Percentiles rank a stretch among this genome's conserved stretches.
Conservation (phyloP, 345 rosid species). For the Nephelium lappaceum region DNA sequence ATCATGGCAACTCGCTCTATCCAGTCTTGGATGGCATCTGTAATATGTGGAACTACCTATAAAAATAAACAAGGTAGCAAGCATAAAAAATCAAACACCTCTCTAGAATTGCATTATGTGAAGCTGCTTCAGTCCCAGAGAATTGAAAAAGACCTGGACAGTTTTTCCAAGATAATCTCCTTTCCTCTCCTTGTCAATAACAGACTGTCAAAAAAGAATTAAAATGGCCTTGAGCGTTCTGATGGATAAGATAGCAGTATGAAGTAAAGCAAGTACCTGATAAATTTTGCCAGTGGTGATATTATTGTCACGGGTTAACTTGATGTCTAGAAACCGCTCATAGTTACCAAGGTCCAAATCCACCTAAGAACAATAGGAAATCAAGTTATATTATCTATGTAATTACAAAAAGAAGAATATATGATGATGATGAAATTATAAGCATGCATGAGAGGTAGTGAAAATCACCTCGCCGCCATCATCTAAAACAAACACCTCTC, state of each 20-base stretch:
- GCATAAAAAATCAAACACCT: conserved; percentile 8
- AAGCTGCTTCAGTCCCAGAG: conserved; percentile 1
- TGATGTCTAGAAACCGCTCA: conserved; percentile 74
- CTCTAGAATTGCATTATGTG: neutral
- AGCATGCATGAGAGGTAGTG: neutral
- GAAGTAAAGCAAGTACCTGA: conserved; percentile 46
- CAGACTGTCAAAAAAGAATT: conserved; percentile 50
- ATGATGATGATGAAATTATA: neutral
- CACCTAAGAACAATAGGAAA: conserved; percentile 46
- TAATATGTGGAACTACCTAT: conserved; percentile 95
- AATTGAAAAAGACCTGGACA: conserved; percentile 65
- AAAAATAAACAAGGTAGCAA: conserved; percentile 14
- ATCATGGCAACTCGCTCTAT: conserved; percentile 82
- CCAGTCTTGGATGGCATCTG: conserved; percentile 97
- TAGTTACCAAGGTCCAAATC: conserved; percentile 90
- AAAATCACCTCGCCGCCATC: conserved; percentile 80
- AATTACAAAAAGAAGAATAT: neutral
- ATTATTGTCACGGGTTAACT: conserved; percentile 76
- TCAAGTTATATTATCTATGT: conserved; percentile 1
- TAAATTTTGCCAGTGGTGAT: conserved; percentile 84
- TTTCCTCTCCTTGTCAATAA: conserved; percentile 82
- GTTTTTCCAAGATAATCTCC: conserved; percentile 99
- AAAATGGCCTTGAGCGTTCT: neutral
- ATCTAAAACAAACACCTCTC: conserved; percentile 82
- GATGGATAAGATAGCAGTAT: neutral